Evolutionary conservation across 768 basidiomycete genomes (phyloP), one percentile per base, ranked within the genome.

Genomic region (Asterophora lycoperdoides): DNA sequence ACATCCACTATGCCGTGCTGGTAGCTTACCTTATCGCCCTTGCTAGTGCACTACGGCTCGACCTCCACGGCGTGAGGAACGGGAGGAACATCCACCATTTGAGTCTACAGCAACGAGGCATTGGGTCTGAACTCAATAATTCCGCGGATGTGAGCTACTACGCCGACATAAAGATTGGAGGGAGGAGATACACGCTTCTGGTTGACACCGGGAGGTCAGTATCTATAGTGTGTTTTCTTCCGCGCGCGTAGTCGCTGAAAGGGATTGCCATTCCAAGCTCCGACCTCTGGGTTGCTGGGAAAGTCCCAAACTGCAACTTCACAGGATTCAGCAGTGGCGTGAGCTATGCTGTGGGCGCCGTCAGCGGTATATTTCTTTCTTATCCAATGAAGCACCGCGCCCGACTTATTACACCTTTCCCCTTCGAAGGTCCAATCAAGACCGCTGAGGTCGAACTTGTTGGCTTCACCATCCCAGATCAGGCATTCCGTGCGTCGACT

Each of bases 211-310:
- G 75, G 33, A 76, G 75, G 75, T 76, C 23, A 20, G 65, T 56
- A 18, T 13, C 46, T 19, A 10, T 34, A 17, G 14, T 13, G 26
- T 34, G 19, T 10, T 30, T 8, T 17, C 32, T 3, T 11, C 20
- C 11, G 15, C 33, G 8, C 15, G 7, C 13, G n/a, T 5, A n/a
- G 46, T 18, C 15, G n/a, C 32, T 49, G 13, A 29, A 14, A 15
- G n/a, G 30, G 20, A 23, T 23, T 38, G 41, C 39, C 30, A 6
- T 35, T 8, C 32, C 8, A 42, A 86, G 84, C 51, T 83, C 84
- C 13, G 85, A 87, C 59, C 63, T 85, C 7, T 84, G 79, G 76
- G 75, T 85, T 5, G 73, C 76, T 8, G 71, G 73, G 26, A 49
- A 49, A 44, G 73, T 82, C 6, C 64, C 66, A 9, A 61, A 60